Evolutionary conservation across 192 early-diverging fungal species (phyloP).

Genomic region (Linnemannia elongata): DNA sequence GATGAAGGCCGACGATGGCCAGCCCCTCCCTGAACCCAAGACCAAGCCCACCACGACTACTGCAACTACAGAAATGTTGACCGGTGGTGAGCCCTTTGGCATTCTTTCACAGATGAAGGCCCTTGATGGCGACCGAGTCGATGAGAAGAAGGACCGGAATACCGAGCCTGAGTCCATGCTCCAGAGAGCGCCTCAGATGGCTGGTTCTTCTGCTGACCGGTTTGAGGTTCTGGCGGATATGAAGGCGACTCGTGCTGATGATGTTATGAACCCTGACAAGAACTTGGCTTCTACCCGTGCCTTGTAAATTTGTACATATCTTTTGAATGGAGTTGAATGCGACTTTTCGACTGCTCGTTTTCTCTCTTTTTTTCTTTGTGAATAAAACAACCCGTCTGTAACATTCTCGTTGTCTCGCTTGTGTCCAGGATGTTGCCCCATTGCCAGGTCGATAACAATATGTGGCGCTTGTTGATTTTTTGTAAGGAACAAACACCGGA

Average conservation of each 20-base stretch:
- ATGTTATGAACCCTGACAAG: background rate
- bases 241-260: background rate
- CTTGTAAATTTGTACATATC: background rate
- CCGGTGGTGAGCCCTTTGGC: background rate
- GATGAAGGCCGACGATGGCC: background rate
- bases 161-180: background rate
- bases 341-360: too few species aligned
- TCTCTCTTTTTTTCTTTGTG: too few species aligned
- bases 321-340: background rate
- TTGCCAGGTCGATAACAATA: too few species aligned
- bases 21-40: background rate
- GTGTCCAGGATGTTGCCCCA: too few species aligned
- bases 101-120: background rate
- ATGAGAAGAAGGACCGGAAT: background rate
- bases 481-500: too few species aligned
- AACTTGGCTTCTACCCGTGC: background rate
- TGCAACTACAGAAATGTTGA: background rate
- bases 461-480: too few species aligned
- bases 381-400: too few species aligned
- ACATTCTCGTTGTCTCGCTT: too few species aligned
- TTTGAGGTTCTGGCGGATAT: background rate
- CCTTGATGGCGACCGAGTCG: background rate
- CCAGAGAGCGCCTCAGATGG: background rate
- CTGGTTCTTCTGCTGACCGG: background rate
- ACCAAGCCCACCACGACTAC: background rate